A percentile compares a stretch with the other conserved stretches of the same genome.
phyloP scores from a whole-genome alignment of 495 filamentous ascomycete species.

The Saxispiralis lemnorum region DNA sequence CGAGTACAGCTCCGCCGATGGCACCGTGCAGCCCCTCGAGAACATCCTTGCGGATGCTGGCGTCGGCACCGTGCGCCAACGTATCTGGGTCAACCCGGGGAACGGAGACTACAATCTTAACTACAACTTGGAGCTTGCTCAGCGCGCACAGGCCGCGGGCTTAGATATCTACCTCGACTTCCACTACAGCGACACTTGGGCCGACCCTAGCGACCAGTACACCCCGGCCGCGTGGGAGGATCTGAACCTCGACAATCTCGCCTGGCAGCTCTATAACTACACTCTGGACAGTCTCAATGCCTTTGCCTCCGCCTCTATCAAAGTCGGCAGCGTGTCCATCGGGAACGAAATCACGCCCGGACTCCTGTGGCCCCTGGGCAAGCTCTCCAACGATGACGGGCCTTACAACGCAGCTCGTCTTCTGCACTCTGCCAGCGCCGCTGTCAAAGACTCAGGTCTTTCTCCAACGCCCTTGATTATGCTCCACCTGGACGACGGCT shows the following conservation, averaged over 20 bases:
- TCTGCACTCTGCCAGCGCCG: conserved; percentile 21
- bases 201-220: conserved; percentile 25
- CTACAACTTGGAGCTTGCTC: conserved; percentile 51
- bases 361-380: conserved; percentile 27
- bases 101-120: conserved; percentile 48
- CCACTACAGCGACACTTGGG: conserved; percentile 54
- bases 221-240: conserved; percentile 17
- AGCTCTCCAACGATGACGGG: conserved; percentile 17
- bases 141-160: conserved; percentile 44
- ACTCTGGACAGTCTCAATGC: conserved; percentile 24
- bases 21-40: conserved; percentile 39
- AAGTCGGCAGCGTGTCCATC: conserved; percentile 22
- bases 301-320: conserved; percentile 19
- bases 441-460: conserved; percentile 17
- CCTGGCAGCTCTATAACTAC: conserved; percentile 19
- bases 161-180: conserved; percentile 51
- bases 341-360: conserved; percentile 30
- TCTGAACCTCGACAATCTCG: conserved; percentile 12
- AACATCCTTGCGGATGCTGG: conserved; percentile 44
- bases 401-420: conserved; percentile 21
- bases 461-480: conserved; percentile 23
- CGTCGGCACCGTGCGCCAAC: conserved; percentile 54
- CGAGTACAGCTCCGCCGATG: conserved; percentile 39
- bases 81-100: conserved; percentile 53
- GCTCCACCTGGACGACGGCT: conserved; percentile 31